A percentile compares a stretch with the other conserved stretches of the same genome.
Evolutionary conservation across 2,329 filamentous ascomycete genomes (phyloP).

Genomic region (Sclerotinia trifoliorum): DNA sequence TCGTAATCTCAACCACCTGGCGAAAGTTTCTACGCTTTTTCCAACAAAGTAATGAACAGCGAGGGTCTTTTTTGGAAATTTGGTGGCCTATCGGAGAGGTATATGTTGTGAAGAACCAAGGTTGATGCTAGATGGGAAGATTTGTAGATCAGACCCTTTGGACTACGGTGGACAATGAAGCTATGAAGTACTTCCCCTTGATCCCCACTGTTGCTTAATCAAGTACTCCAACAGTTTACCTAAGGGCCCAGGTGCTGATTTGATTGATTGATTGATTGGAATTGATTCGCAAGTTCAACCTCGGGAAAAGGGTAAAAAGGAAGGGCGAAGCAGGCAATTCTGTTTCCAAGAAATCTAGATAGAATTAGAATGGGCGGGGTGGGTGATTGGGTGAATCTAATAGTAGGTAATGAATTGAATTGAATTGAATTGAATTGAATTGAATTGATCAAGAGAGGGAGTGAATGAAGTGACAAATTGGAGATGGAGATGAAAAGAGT

Average conservation of each 20-base stretch:
- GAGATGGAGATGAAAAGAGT: neutral
- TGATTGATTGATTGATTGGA: too few relatives aligned
- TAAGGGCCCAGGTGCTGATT: too few relatives aligned
- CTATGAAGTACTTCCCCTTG: conserved; percentile 17
- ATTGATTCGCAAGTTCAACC: neutral
- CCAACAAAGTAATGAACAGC: neutral
- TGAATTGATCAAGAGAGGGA: neutral
- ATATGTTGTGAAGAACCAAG: neutral
- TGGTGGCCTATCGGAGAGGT: conserved; percentile 3
- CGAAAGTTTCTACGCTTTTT: neutral
- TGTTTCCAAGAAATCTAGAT: neutral
- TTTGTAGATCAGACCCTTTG: conserved; percentile 21
- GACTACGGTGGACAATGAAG: conserved; percentile 16
- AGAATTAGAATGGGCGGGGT: neutral
- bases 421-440: too few relatives aligned
- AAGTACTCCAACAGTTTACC: too few relatives aligned
- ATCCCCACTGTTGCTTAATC: conserved; percentile 8
- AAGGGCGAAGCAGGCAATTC: neutral
- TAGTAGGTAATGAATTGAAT: too few relatives aligned
- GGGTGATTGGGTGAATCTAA: too few relatives aligned
- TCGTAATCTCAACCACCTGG: neutral
- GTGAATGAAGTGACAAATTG: neutral
- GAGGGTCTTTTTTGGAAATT: neutral
- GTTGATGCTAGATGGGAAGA: conserved; percentile 19
- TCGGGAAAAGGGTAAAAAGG: neutral